Evolutionary conservation across 129 eudicot species (phyloP).

Genomic region (Logfia minima): DNA sequence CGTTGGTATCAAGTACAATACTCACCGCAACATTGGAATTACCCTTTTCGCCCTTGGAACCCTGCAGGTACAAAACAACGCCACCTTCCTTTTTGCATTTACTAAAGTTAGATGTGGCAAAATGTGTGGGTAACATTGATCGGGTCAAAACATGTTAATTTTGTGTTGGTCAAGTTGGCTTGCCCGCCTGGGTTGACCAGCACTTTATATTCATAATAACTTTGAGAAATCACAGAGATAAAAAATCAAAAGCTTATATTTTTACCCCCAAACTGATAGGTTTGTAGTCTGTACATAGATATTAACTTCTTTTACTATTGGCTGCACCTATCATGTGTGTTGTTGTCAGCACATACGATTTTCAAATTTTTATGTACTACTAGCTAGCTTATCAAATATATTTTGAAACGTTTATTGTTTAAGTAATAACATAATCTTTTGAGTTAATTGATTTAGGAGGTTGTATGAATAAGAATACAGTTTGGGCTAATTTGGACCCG

Average conservation of each 20-base stretch:
- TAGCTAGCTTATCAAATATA: no score
- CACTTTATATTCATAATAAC: no score
- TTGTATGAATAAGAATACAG: not conserved
- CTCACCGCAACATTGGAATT: slow-evolving; percentile 78
- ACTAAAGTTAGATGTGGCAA: not conserved
- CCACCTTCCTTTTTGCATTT: not conserved
- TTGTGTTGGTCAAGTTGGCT: not conserved
- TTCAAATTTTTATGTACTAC: no score
- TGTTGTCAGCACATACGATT: no score
- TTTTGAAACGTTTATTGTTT: no score
- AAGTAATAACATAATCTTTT: not conserved
- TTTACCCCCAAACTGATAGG: no score
- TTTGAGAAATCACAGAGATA: no score
- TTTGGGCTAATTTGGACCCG: not conserved
- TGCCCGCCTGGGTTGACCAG: not conserved
- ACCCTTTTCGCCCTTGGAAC: slow-evolving; percentile 73
- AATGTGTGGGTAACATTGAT: not conserved
- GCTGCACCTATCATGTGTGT: no score
- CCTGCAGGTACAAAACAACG: slow-evolving; percentile 57
- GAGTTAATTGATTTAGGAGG: not conserved
- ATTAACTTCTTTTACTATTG: no score
- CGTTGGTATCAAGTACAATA: slow-evolving; percentile 35
- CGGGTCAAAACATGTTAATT: not conserved
- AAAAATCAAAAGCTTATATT: no score
- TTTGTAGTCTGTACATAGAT: no score